Evolutionary conservation across 164 flowering plant genomes (phyloP).

Genomic region (Vitis riparia): DNA sequence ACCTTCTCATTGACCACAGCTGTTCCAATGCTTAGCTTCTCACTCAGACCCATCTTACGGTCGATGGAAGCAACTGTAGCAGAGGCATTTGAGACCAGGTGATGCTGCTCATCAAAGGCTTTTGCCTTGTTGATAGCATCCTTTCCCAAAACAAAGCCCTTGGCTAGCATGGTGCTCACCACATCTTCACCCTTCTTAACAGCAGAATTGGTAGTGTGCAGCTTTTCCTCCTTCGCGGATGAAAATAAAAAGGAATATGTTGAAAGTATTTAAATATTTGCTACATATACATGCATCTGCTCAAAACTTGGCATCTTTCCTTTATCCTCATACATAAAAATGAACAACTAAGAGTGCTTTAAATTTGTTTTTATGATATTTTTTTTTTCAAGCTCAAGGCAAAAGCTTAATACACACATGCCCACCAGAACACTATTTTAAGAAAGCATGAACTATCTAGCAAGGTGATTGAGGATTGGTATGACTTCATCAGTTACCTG

Average conservation of each 20-base stretch:
- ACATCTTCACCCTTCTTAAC: slow-evolving; percentile 71
- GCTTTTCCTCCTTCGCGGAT: slow-evolving; percentile 27
- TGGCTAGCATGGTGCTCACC: slow-evolving; percentile 81
- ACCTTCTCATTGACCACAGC: slow-evolving; percentile 63
- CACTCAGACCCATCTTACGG: slow-evolving; percentile 57
- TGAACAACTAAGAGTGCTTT: too few species aligned
- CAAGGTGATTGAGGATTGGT: too few species aligned
- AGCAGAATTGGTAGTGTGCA: slow-evolving; percentile 26
- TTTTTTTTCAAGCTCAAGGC: too few species aligned
- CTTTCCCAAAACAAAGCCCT: slow-evolving; percentile 76
- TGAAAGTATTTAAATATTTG: not conserved
- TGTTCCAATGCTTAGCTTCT: slow-evolving; percentile 63
- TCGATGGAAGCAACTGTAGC: slow-evolving; percentile 67
- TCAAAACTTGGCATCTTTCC: too few species aligned
- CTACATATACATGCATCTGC: too few species aligned
- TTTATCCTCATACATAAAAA: too few species aligned
- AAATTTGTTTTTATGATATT: too few species aligned
- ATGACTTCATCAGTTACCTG: too few species aligned
- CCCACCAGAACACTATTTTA: too few species aligned
- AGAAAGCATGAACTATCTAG: too few species aligned
- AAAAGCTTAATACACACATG: too few species aligned
- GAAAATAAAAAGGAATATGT: not conserved
- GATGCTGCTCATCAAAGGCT: slow-evolving; percentile 61
- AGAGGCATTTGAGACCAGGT: slow-evolving; percentile 62
- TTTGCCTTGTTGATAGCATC: slow-evolving; percentile 80